phyloP scores from a whole-genome alignment of 2,329 filamentous ascomycete species.

The Alternaria sp. region DNA sequence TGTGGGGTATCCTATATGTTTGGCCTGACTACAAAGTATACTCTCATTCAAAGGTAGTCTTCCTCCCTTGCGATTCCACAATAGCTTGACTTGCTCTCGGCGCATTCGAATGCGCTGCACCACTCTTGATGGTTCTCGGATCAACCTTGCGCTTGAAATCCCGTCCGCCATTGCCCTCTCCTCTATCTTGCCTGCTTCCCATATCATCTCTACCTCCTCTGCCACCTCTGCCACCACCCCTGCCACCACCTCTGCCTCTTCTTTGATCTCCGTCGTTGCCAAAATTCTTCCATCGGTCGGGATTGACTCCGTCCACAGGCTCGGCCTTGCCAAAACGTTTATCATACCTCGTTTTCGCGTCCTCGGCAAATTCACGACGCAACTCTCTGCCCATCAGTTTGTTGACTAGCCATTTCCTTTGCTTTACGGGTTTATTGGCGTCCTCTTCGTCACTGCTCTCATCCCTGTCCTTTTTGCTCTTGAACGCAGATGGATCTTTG shows the following conservation, averaged over 20 bases:
- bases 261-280: slow-evolving; percentile 41
- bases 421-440: slow-evolving; percentile 58
- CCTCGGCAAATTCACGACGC: slow-evolving; percentile 93
- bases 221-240: slow-evolving; percentile 10
- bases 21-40: neutral
- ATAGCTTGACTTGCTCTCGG: slow-evolving; percentile 79
- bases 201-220: neutral
- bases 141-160: slow-evolving; percentile 52
- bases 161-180: slow-evolving; percentile 35
- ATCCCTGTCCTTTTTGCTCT: slow-evolving; percentile 60
- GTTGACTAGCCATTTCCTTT: slow-evolving; percentile 81
- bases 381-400: slow-evolving; percentile 80
- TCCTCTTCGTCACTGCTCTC: slow-evolving; percentile 61
- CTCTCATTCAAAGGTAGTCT: slow-evolving; percentile 75
- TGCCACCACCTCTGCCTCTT: slow-evolving; percentile 1
- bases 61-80: slow-evolving; percentile 80
- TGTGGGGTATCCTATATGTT: neutral
- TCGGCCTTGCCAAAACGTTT: slow-evolving; percentile 82
- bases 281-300: slow-evolving; percentile 41
- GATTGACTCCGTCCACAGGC: slow-evolving; percentile 46
- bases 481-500: slow-evolving; percentile 65
- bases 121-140: slow-evolving; percentile 56
- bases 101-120: slow-evolving; percentile 56
- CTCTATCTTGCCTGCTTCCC: slow-evolving; percentile 38
- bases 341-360: slow-evolving; percentile 87